Evolutionary conservation across 1,284 basidiomycete species (phyloP), one percentile per base, ranked within the genome.

Genomic region (Rhodofomes roseus): DNA sequence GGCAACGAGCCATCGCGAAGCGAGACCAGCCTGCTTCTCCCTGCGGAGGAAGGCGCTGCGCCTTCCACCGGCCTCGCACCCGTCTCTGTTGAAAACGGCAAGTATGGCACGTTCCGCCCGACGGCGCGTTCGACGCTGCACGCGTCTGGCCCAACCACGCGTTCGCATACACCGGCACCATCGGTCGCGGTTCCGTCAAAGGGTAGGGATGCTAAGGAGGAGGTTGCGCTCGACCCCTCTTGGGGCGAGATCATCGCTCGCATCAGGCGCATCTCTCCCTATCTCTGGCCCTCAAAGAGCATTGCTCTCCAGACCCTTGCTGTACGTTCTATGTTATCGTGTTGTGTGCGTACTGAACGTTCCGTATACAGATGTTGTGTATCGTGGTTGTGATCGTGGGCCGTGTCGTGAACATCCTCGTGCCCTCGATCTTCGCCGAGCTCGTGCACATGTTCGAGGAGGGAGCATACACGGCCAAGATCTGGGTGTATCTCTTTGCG

Each of bases 211-310:
- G 81, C 80, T 64, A 84, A 83, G 68, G 79, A 80, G 50, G 85
- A 89, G 59, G 77, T 87, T 37, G 74, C 77, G 6, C 74, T 82
- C 34, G 86, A 89, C 64, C 87, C 87, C 9, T 81, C 86, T 4
- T 91, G 87, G 88, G 63, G 72, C 41, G 87, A 89, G 71, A 73
- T 87, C 51, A 78, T 78, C 72, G 75, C 70, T 23, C 82, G 89
- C 55, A 74, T 93, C 60, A 75, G 77, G 54, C 82, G 82, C 59
- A 78, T 95, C 39, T 76, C 81, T 27, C 93, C 92, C 4, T 92
- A 92, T 74, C 82, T 95, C 11, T 95, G 92, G 92, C 93, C 93
- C 6, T 81, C 80, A 56, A 87, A 86, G 67, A 84, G 79, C 64
- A 66, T 73, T 51, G 77, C 77, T 54, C 79, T 95, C 6, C 92